These are phyloP conservation scores for Aureobasidium namibiae DNA, from an alignment of 2,329 filamentous ascomycete species.

Conservation along the genomic window DNA sequence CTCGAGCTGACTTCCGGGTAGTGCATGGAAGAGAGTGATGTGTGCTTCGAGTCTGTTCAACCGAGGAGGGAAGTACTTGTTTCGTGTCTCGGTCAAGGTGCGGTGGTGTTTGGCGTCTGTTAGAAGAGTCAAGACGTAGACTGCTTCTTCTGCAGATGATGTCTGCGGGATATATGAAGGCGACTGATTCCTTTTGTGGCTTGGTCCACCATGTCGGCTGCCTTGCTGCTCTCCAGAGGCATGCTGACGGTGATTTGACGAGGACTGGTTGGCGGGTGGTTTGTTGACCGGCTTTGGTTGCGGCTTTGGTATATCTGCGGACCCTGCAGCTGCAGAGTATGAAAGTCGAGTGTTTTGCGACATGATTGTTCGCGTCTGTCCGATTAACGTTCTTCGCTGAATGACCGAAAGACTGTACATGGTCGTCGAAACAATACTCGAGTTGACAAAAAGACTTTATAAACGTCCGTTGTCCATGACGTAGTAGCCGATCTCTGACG, in stretches of 20 bases:
- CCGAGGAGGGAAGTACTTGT: conserved; percentile 34
- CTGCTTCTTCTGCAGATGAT: conserved; percentile 23
- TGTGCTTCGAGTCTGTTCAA: conserved; percentile 37
- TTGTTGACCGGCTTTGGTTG: not conserved
- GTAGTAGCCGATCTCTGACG: conserved; percentile 1
- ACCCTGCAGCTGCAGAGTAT: conserved; percentile 3
- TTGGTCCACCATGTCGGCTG: not conserved
- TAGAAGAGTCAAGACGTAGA: conserved; percentile 37
- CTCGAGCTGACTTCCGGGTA: conserved; percentile 33
- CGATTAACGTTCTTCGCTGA: not conserved
- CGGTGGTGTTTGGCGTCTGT: conserved; percentile 31
- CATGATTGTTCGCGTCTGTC: not conserved
- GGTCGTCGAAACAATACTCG: not conserved
- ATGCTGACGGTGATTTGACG: not conserved
- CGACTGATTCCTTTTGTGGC: conserved; percentile 14
- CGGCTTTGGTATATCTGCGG: conserved; percentile 6
- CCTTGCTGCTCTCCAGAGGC: not conserved
- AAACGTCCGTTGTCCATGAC: not conserved
- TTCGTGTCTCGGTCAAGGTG: conserved; percentile 32
- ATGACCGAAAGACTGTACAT: not conserved
- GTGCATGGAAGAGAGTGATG: conserved; percentile 38
- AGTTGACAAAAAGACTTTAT: not conserved
- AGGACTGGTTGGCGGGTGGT: not conserved
- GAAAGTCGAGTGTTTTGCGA: not conserved
- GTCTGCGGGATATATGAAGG: conserved; percentile 26